Percentiles rank a stretch among this genome's conserved stretches.
phyloP scores from a whole-genome alignment of 345 rosid species.

The Eucalyptus shirleyi region DNA sequence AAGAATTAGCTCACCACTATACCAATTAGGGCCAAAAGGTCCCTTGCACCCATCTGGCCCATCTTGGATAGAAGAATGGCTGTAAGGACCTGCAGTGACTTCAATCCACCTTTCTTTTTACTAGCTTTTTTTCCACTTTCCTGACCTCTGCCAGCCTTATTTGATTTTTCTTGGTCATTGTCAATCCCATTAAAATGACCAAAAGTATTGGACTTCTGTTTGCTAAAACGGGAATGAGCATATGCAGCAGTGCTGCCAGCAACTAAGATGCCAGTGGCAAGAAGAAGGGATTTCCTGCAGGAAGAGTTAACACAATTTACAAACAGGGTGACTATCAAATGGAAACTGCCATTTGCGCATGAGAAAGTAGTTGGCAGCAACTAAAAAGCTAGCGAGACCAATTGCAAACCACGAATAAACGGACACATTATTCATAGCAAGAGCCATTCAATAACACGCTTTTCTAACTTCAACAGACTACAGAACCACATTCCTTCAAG shows the following conservation, averaged over 20 bases:
- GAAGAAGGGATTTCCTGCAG: conserved; percentile 65
- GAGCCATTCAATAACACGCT: background rate
- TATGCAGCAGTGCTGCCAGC: conserved; percentile 88
- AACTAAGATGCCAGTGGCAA: conserved; percentile 70
- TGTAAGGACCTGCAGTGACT: conserved; percentile 69
- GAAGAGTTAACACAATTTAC: background rate
- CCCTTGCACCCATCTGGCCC: conserved; percentile 82
- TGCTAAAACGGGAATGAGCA: conserved; percentile 38
- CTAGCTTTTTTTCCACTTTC: conserved; percentile 19
- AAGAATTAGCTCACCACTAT: conserved; percentile 49
- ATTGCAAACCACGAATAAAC: background rate
- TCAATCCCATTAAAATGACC: conserved; percentile 33
- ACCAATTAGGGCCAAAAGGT: conserved; percentile 64
- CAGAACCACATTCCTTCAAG: background rate
- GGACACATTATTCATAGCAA: background rate
- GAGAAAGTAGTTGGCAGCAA: background rate
- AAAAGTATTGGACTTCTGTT: conserved; percentile 20
- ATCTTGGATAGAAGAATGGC: conserved; percentile 70
- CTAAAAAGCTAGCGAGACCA: background rate
- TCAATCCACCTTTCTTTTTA: conserved; percentile 55
- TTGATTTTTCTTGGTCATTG: conserved; percentile 25
- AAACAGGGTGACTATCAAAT: background rate
- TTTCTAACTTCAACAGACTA: background rate
- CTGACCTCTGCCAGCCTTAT: conserved; percentile 10
- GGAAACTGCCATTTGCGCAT: background rate